Percentiles rank a stretch among this genome's conserved stretches.
Conservation (phyloP, 352 stramenopile species). For the Globisporangium parvum region DNA sequence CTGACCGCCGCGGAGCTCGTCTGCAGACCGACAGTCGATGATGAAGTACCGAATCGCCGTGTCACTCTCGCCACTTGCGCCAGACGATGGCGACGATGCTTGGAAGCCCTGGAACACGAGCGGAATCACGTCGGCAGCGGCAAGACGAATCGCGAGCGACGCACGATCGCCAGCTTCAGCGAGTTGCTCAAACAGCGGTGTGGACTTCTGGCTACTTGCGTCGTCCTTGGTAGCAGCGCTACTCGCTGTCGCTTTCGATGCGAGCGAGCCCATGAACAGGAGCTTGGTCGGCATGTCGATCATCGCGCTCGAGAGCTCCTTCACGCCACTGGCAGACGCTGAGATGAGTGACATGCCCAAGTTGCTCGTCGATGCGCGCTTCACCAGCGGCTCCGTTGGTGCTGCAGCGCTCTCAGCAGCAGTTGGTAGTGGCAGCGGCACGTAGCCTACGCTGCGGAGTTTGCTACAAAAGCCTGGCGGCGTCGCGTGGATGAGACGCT, state of each 20-base stretch:
- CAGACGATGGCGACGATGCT: slow-evolving; percentile 9
- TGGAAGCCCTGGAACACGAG: slow-evolving; percentile 72
- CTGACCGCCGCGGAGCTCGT: slow-evolving; percentile 38
- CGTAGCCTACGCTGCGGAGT: slow-evolving; percentile 37
- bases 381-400: not conserved
- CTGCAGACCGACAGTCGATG: slow-evolving; percentile 55
- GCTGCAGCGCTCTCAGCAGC: not conserved
- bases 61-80: not conserved
- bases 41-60: slow-evolving; percentile 69
- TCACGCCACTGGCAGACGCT: slow-evolving; percentile 58
- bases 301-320: slow-evolving; percentile 55
- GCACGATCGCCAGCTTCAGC: slow-evolving; percentile 41
- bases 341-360: slow-evolving; percentile 49
- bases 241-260: not conserved
- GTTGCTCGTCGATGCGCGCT: slow-evolving; percentile 12
- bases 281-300: slow-evolving; percentile 73
- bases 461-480: slow-evolving; percentile 52
- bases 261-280: slow-evolving; percentile 29
- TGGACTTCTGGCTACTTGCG: slow-evolving; percentile 16
- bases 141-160: slow-evolving; percentile 51
- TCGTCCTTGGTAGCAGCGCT: slow-evolving; percentile 13
- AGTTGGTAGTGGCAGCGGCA: not conserved
- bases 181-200: slow-evolving; percentile 56
- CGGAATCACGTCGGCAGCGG: slow-evolving; percentile 53
- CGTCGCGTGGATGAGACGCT: slow-evolving; percentile 52